These are phyloP conservation scores for Entomortierella lignicola DNA, from an alignment of 192 early-diverging fungal genomes.

Conservation along the genomic window DNA sequence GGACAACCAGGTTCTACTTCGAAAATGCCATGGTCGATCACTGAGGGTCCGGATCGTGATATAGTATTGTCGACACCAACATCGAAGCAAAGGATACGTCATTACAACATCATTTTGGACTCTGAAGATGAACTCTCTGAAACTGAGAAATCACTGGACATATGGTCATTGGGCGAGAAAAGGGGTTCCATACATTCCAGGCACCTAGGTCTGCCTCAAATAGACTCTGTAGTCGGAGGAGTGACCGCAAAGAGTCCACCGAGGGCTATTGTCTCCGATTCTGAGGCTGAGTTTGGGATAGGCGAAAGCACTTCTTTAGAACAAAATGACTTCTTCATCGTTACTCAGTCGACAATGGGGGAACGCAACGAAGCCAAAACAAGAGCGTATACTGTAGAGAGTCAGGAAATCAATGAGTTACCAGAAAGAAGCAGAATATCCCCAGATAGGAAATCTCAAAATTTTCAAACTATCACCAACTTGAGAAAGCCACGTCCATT, in stretches of 20 bases:
- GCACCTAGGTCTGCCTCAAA: slow-evolving; percentile 20
- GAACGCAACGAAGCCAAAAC: not conserved
- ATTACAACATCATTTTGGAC: slow-evolving; percentile 33
- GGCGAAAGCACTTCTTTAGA: not conserved
- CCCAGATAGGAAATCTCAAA: not conserved
- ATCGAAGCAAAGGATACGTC: slow-evolving; percentile 28
- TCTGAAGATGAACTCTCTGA: slow-evolving; percentile 40
- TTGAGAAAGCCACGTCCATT: slow-evolving; percentile 39
- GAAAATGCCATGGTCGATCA: slow-evolving; percentile 45
- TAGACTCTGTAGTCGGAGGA: slow-evolving; percentile 1
- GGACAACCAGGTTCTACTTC: not conserved
- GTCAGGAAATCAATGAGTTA: not conserved
- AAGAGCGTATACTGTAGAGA: not conserved
- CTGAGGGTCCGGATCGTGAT: slow-evolving; percentile 29
- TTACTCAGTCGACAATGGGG: not conserved
- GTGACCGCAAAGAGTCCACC: not conserved
- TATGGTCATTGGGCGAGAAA: slow-evolving; percentile 1
- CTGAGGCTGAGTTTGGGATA: slow-evolving; percentile 11
- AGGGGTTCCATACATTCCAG: not conserved
- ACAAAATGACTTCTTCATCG: not conserved
- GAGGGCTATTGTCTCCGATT: slow-evolving; percentile 23
- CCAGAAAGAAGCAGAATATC: not conserved
- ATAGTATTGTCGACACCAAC: slow-evolving; percentile 46
- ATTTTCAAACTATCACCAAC: not conserved
- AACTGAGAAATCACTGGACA: not conserved